phyloP scores from a whole-genome alignment of 2,329 filamentous ascomycete genomes.

The Fusarium humuli region DNA sequence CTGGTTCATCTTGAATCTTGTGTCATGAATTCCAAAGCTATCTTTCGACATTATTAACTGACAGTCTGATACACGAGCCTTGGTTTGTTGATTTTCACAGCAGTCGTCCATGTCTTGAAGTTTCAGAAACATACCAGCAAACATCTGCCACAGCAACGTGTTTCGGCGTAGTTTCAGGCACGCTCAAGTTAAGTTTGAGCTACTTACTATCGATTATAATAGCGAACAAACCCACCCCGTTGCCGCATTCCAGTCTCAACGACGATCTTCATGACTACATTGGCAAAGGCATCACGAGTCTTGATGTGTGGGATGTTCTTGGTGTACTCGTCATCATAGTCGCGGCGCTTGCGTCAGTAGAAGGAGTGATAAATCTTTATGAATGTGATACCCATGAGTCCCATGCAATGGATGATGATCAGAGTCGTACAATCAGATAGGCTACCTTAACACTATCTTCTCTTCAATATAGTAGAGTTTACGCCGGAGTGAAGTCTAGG shows the following conservation, averaged over 20 bases:
- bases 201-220: neutral
- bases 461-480: neutral
- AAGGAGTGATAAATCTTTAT: neutral
- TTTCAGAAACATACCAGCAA: neutral
- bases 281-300: neutral
- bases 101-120: neutral
- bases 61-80: neutral
- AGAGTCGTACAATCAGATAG: neutral
- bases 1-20: neutral
- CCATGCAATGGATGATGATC: too few relatives aligned
- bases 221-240: conserved; percentile 3
- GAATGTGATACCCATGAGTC: neutral
- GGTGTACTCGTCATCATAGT: neutral
- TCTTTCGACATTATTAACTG: too few relatives aligned
- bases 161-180: conserved; percentile 1
- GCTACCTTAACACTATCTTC: neutral
- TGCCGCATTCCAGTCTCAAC: conserved; percentile 16
- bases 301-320: neutral
- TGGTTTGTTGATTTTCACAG: neutral
- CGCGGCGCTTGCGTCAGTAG: neutral
- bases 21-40: too few relatives aligned
- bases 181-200: neutral
- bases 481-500: conserved; percentile 55
- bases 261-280: conserved; percentile 3
- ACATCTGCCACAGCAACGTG: conserved; percentile 1